A percentile compares a stretch with the other conserved stretches of the same genome.
These are phyloP conservation scores for Plasmodium billcollinsi DNA, from an alignment of 169 alveolate species.

Conservation along the genomic window DNA sequence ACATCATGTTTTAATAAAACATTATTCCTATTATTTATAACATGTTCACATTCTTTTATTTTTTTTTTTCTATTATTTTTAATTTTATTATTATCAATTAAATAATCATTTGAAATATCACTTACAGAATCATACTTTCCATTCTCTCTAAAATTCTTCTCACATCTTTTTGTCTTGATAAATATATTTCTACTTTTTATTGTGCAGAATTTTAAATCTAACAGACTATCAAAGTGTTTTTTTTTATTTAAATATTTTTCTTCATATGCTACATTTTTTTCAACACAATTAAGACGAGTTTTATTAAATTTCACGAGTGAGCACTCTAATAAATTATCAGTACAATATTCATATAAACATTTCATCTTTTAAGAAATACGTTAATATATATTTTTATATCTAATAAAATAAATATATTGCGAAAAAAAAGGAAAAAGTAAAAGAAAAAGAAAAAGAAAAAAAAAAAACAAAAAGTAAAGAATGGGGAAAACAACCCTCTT, in stretches of 20 bases:
- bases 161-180: neutral
- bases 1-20: neutral
- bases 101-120: neutral
- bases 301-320: constrained; percentile 34
- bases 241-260: constrained; percentile 57
- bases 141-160: neutral
- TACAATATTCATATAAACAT: neutral
- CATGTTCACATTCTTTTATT: neutral
- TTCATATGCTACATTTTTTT: constrained; percentile 54
- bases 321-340: constrained; percentile 21
- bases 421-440: no score
- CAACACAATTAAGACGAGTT: constrained; percentile 26
- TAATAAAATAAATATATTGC: neutral
- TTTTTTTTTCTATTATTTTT: neutral
- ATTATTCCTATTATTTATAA: neutral
- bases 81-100: neutral
- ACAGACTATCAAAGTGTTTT: constrained; percentile 16
- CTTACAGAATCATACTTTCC: neutral
- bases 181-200: constrained; percentile 7
- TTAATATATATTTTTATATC: neutral
- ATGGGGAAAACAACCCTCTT: no score
- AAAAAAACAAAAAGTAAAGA: no score
- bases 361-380: constrained; percentile 9
- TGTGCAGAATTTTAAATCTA: constrained; percentile 49
- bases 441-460: no score